Evolutionary conservation across 257 asterid genomes (phyloP).

Genomic region (Handroanthus guayacan): DNA sequence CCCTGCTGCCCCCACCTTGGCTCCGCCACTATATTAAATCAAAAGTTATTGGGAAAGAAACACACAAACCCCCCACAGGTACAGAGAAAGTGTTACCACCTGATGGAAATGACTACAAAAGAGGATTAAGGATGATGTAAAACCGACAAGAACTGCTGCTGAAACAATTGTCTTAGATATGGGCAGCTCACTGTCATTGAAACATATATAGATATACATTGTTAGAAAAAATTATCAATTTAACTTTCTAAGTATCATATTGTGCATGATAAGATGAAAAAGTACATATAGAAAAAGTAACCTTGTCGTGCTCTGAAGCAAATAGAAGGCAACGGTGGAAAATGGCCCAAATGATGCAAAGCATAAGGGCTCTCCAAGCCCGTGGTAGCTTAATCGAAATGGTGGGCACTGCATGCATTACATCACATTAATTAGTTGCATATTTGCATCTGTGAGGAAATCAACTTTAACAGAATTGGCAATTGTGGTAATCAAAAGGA

Average conservation of each 20-base stretch:
- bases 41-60: too few relatives aligned
- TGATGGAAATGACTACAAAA: conserved; percentile 97
- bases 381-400: conserved; percentile 84
- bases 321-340: conserved; percentile 86
- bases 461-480: too few relatives aligned
- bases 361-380: conserved; percentile 93
- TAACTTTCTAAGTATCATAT: not conserved
- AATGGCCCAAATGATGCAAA: conserved; percentile 96
- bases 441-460: not conserved
- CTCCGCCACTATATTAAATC: too few relatives aligned
- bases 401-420: conserved; percentile 85
- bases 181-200: conserved; percentile 54
- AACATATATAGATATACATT: too few relatives aligned
- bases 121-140: conserved; percentile 87
- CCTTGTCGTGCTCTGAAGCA: conserved; percentile 80
- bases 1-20: too few relatives aligned
- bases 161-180: conserved; percentile 67
- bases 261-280: not conserved
- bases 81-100: conserved; percentile 44
- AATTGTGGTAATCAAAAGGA: too few relatives aligned
- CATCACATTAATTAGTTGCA: conserved; percentile 9
- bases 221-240: too few relatives aligned
- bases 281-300: conserved; percentile 14
- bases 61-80: too few relatives aligned
- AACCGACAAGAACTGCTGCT: conserved; percentile 82